Evolutionary conservation across 768 basidiomycete genomes (phyloP).

Genomic region (Auricularia auricula-judae): DNA sequence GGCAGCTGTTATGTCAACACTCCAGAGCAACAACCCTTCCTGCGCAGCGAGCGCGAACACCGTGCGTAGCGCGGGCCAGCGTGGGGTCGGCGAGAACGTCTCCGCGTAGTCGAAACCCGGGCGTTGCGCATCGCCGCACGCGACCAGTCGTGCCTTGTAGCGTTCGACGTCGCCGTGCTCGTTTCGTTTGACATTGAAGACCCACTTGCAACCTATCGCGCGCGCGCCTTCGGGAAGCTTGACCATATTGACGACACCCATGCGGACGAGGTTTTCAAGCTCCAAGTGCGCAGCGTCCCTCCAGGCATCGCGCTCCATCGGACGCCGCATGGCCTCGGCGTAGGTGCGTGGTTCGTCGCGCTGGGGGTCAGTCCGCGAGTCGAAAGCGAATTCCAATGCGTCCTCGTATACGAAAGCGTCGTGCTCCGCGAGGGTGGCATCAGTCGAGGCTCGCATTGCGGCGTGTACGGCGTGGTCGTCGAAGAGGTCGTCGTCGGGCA

Average conservation of each 20-base stretch:
- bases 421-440: no score
- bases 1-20: conserved; percentile 30
- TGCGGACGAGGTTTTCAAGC: background rate
- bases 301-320: conserved; percentile 4
- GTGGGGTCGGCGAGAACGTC: conserved; percentile 11
- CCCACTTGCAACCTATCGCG: conserved; percentile 15
- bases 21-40: conserved; percentile 16
- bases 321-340: background rate
- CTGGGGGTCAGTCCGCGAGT: background rate
- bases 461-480: no score
- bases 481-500: no score
- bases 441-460: no score
- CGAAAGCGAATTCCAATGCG: background rate
- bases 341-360: background rate
- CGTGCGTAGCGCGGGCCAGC: background rate
- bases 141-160: conserved; percentile 17
- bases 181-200: conserved; percentile 17
- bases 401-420: background rate
- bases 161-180: conserved; percentile 11
- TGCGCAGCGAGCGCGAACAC: conserved; percentile 6
- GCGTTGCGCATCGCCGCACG: conserved; percentile 15
- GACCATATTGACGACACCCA: conserved; percentile 14
- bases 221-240: conserved; percentile 10
- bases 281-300: conserved; percentile 1
- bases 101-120: conserved; percentile 16